These are phyloP conservation scores for Podosphaera xanthii DNA, from an alignment of 2,329 filamentous ascomycete species.

Conservation along the genomic window DNA sequence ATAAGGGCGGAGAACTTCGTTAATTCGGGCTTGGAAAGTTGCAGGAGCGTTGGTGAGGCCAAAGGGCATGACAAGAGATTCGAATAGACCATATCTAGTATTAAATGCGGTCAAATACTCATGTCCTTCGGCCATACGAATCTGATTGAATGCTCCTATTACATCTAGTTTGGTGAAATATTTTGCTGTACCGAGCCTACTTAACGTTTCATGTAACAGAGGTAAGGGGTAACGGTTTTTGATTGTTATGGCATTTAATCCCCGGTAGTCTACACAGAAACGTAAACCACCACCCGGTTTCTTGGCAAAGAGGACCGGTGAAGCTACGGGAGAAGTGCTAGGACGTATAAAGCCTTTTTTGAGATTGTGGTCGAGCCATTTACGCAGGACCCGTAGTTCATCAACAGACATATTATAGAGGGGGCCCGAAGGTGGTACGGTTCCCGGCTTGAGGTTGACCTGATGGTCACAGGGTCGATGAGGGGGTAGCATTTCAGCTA, in stretches of 20 bases:
- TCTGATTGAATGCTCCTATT: background rate
- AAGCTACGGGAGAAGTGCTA: too few relatives aligned
- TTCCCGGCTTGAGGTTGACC: too few relatives aligned
- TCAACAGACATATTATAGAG: background rate
- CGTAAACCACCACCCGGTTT: background rate
- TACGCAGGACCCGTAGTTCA: background rate
- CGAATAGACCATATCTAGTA: background rate
- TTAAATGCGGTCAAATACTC: background rate
- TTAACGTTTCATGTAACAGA: background rate
- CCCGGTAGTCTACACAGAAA: background rate
- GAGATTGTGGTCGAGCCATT: background rate
- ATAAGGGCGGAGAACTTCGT: background rate
- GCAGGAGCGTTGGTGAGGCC: background rate
- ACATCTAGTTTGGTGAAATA: constrained; percentile 2
- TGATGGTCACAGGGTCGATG: too few relatives aligned
- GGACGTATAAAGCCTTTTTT: background rate
- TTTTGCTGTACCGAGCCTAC: background rate
- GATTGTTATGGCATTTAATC: background rate
- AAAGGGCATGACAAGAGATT: background rate
- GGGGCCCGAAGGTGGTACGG: background rate
- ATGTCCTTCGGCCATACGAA: background rate
- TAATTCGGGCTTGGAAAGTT: background rate
- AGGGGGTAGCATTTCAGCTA: too few relatives aligned
- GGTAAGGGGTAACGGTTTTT: background rate
- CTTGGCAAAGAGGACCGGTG: background rate